A percentile compares a stretch with the other conserved stretches of the same genome.
phyloP scores from a whole-genome alignment of 2,329 filamentous ascomycete species.

The Clonostachys rosea region DNA sequence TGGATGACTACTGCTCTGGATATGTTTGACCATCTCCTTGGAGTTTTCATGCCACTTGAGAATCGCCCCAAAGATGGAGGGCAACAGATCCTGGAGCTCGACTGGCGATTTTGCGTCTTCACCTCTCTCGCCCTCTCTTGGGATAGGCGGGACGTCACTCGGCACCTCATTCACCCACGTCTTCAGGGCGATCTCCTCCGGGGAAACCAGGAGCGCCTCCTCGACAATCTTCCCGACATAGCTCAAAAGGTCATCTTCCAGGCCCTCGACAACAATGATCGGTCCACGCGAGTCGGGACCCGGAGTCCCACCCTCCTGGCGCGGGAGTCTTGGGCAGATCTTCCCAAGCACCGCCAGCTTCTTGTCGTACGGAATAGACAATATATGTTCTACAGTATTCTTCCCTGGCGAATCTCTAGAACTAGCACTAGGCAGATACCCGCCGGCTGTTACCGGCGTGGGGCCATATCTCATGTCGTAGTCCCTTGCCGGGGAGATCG shows the following conservation, averaged over 20 bases:
- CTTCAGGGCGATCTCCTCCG: slow-evolving; percentile 30
- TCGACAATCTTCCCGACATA: slow-evolving; percentile 63
- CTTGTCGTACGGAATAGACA: slow-evolving; percentile 67
- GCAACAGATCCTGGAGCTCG: slow-evolving; percentile 34
- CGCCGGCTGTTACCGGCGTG: neutral
- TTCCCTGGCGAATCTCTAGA: neutral
- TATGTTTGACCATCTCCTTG: slow-evolving; percentile 57
- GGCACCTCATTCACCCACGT: slow-evolving; percentile 33
- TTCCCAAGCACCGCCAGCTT: slow-evolving; percentile 74
- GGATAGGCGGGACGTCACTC: slow-evolving; percentile 1
- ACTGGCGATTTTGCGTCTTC: slow-evolving; percentile 6
- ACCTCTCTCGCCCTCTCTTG: slow-evolving; percentile 6
- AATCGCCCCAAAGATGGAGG: slow-evolving; percentile 63
- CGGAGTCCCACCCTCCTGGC: slow-evolving; percentile 13
- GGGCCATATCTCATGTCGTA: slow-evolving; percentile 9
- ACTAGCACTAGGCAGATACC: neutral
- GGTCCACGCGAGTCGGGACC: slow-evolving; percentile 52
- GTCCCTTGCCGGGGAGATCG: slow-evolving; percentile 14
- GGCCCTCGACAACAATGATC: slow-evolving; percentile 79
- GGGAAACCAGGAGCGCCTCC: slow-evolving; percentile 47
- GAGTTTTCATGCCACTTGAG: slow-evolving; percentile 73
- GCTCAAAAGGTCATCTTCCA: slow-evolving; percentile 43
- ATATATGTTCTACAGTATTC: slow-evolving; percentile 53
- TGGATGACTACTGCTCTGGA: slow-evolving; percentile 13
- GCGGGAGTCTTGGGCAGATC: slow-evolving; percentile 64